Conservation (phyloP, 331 rosid species). For the Stylosanthes scabra region DNA sequence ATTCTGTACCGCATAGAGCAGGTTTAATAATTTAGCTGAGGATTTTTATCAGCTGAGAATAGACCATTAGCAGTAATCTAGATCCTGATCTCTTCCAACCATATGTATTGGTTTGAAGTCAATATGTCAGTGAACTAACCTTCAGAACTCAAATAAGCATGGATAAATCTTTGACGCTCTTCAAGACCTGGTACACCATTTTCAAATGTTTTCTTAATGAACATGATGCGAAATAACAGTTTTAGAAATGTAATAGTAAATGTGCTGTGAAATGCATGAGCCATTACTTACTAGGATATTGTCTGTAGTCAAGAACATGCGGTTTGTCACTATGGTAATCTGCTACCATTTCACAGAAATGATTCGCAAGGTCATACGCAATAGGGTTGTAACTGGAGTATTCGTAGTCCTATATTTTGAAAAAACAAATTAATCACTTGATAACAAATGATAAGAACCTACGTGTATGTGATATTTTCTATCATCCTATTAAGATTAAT, state of each 20-base stretch:
- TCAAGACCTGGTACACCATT: constrained; percentile 62
- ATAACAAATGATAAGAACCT: constrained; percentile 12
- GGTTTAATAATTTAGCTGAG: constrained; percentile 15
- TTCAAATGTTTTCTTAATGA: constrained; percentile 9
- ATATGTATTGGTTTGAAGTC: too few species aligned
- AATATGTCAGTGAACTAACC: constrained; percentile 25
- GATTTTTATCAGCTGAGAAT: constrained; percentile 28
- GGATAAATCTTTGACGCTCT: constrained; percentile 67
- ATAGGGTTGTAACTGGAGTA: constrained; percentile 85
- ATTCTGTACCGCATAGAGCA: not conserved
- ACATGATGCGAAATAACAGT: constrained; percentile 31
- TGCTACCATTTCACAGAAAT: constrained; percentile 95
- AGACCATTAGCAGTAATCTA: constrained; percentile 2
- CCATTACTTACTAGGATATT: constrained; percentile 74
- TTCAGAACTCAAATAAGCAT: too few species aligned
- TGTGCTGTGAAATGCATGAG: constrained; percentile 28
- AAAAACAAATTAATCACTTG: not conserved
- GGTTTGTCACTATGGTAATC: constrained; percentile 87
- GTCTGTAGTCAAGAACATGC: constrained; percentile 80
- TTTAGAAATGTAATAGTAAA: constrained; percentile 41
- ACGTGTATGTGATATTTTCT: not conserved
- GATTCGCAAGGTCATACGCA: constrained; percentile 89
- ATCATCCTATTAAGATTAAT: not conserved
- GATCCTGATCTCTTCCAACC: constrained; percentile 8
- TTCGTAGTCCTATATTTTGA: constrained; percentile 75